Conservation (phyloP, 148 eudicot genomes). For the Amaranthus hypochondriacus region DNA sequence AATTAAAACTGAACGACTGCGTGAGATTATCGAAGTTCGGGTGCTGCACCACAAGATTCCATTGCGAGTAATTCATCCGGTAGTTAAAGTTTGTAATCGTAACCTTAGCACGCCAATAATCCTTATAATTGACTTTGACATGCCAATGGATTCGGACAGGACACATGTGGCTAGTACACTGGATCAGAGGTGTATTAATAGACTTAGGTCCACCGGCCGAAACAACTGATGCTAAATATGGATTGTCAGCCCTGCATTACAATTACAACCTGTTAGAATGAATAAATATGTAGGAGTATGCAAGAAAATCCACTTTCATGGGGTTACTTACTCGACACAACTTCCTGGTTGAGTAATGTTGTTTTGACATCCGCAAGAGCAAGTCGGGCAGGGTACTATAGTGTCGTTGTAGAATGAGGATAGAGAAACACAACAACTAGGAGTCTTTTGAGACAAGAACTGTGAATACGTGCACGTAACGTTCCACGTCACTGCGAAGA, state of each 20-base stretch:
- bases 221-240: constrained; percentile 46
- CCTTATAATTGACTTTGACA: constrained; percentile 59
- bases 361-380: constrained; percentile 59
- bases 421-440: constrained; percentile 67
- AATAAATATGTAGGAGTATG: background rate
- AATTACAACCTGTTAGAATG: constrained; percentile 7
- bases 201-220: constrained; percentile 28
- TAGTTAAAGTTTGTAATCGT: constrained; percentile 63
- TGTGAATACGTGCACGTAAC: constrained; percentile 67
- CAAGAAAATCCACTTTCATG: background rate
- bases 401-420: constrained; percentile 63
- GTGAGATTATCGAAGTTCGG: constrained; percentile 64
- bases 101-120: constrained; percentile 67
- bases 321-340: constrained; percentile 46
- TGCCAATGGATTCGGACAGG: constrained; percentile 75
- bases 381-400: constrained; percentile 56
- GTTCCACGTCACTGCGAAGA: constrained; percentile 70
- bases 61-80: constrained; percentile 53
- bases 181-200: constrained; percentile 36
- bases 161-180: constrained; percentile 64
- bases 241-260: constrained; percentile 38
- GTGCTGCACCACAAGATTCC: constrained; percentile 71
- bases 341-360: constrained; percentile 40
- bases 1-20: constrained; percentile 50
- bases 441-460: constrained; percentile 52